A percentile compares a stretch with the other conserved stretches of the same genome.
Conservation (phyloP, 352 stramenopile species). For the Pythium sp. region DNA sequence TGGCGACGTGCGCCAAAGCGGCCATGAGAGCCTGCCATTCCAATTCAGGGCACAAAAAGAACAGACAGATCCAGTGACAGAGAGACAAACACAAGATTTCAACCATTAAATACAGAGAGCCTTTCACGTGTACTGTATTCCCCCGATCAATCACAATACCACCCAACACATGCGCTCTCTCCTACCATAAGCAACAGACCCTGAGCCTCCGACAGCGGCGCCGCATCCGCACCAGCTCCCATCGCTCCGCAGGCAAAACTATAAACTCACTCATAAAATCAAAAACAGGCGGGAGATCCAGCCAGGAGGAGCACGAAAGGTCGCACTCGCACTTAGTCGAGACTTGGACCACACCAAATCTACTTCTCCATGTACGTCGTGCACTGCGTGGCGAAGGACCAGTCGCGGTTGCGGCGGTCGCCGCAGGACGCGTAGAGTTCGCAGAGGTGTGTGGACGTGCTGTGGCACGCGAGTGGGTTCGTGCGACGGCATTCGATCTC, state of each 20-base stretch:
- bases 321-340: neutral
- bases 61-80: neutral
- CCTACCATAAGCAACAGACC: slow-evolving; percentile 19
- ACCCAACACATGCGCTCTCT: neutral
- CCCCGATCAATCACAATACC: neutral
- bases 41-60: neutral
- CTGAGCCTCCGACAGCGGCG: slow-evolving; percentile 13
- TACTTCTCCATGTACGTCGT: slow-evolving; percentile 52
- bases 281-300: neutral
- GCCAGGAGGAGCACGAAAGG: neutral
- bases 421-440: slow-evolving; percentile 81
- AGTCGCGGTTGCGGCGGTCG: slow-evolving; percentile 76
- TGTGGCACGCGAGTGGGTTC: slow-evolving; percentile 82
- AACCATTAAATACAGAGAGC: neutral
- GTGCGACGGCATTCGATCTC: slow-evolving; percentile 80
- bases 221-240: neutral
- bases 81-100: neutral
- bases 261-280: slow-evolving; percentile 12
- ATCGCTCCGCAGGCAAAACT: neutral
- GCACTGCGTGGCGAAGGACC: slow-evolving; percentile 71
- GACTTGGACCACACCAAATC: neutral
- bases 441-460: slow-evolving; percentile 80
- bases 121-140: slow-evolving; percentile 11
- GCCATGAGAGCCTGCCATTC: neutral
- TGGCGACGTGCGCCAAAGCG: neutral